Conservation (phyloP, 495 filamentous ascomycete species). For the Sabuloglossum arenarium region DNA sequence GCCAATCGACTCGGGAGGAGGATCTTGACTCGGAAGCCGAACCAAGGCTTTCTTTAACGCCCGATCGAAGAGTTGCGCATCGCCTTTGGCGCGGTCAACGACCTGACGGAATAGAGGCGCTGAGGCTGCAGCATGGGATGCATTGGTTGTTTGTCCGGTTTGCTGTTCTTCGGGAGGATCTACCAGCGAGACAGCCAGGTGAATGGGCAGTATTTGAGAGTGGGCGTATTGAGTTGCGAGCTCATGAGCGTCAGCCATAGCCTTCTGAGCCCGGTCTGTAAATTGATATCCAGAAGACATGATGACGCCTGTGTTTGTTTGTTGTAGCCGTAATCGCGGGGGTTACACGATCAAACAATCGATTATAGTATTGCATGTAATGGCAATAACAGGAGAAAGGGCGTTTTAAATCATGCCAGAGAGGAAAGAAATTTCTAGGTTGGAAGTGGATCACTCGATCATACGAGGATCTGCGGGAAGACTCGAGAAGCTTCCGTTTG, state of each 20-base stretch:
- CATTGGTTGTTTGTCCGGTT: constrained; percentile 42
- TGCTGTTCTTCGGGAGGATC: constrained; percentile 61
- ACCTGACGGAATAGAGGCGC: constrained; percentile 79
- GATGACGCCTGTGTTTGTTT: background rate
- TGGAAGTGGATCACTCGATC: no score
- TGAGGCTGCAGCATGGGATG: constrained; percentile 31
- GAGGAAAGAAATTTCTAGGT: background rate
- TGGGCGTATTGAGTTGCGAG: constrained; percentile 77
- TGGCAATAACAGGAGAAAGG: background rate
- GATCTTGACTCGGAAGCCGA: constrained; percentile 79
- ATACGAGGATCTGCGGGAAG: background rate
- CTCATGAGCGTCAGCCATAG: constrained; percentile 64
- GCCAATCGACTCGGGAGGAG: constrained; percentile 69
- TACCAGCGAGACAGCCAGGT: constrained; percentile 73
- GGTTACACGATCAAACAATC: background rate
- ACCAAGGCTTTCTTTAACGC: constrained; percentile 80
- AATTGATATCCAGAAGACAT: constrained; percentile 47
- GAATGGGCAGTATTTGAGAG: constrained; percentile 69
- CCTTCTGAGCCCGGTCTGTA: constrained; percentile 77
- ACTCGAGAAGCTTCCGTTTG: background rate
- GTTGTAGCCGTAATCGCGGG: background rate
- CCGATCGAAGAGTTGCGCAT: constrained; percentile 71
- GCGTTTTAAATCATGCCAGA: background rate
- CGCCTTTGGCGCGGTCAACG: constrained; percentile 80
- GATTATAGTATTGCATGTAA: background rate